A percentile compares a stretch with the other conserved stretches of the same genome.
These are phyloP conservation scores for Xylariales sp. DNA, from an alignment of 2,329 filamentous ascomycete genomes.

Conservation along the genomic window DNA sequence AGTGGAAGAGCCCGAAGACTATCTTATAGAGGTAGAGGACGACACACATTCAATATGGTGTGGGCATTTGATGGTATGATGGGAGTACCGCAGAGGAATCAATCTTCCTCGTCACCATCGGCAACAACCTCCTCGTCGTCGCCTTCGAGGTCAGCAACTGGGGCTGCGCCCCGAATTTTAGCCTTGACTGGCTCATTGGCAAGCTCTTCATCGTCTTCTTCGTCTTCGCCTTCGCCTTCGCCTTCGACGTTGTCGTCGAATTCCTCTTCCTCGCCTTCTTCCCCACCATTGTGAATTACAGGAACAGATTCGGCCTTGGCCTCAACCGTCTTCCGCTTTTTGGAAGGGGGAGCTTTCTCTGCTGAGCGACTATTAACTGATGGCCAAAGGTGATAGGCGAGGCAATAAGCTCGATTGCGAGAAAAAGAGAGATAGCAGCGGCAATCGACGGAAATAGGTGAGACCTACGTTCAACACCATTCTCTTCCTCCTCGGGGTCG, in stretches of 20 bases:
- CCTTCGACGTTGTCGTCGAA: conserved; percentile 17
- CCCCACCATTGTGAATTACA: conserved; percentile 19
- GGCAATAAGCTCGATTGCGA: conserved; percentile 12
- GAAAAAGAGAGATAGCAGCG: neutral
- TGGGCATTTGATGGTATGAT: neutral
- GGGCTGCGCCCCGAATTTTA: neutral
- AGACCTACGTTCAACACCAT: conserved; percentile 25
- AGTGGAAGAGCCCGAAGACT: no score
- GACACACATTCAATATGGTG: neutral
- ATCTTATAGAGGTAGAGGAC: no score
- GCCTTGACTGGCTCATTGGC: conserved; percentile 14
- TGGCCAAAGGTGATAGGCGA: neutral
- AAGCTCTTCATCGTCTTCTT: conserved; percentile 14
- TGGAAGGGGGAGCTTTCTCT: conserved; percentile 25
- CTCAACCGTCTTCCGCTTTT: conserved; percentile 26
- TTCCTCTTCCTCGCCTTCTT: conserved; percentile 22
- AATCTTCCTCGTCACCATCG: conserved; percentile 9
- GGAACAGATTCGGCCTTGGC: conserved; percentile 18
- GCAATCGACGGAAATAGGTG: neutral
- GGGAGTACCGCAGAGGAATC: neutral
- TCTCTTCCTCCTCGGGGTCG: conserved; percentile 23
- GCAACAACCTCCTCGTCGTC: neutral
- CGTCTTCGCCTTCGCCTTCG: conserved; percentile 15
- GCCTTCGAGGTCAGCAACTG: neutral
- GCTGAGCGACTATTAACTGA: conserved; percentile 1